Percentiles rank a stretch among this genome's conserved stretches.
phyloP scores from a whole-genome alignment of 2,329 filamentous ascomycete species.

The Venturia carpophila region DNA sequence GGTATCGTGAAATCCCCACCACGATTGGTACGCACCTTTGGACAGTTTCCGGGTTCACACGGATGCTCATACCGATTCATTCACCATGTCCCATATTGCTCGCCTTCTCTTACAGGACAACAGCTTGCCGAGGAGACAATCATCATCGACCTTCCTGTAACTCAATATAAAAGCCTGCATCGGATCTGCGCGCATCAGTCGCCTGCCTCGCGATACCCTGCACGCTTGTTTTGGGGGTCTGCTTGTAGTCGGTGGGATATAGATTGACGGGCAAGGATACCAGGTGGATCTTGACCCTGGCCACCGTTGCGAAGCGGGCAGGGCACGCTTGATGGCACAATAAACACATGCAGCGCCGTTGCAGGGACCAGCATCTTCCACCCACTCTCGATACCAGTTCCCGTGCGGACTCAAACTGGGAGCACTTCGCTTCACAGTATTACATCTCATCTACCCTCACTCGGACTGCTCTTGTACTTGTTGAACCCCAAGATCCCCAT shows the following conservation, averaged over 20 bases:
- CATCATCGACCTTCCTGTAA: constrained; percentile 5
- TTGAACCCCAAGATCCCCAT: background rate
- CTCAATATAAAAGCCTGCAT: constrained; percentile 6
- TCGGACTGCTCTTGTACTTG: background rate
- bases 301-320: constrained; percentile 15
- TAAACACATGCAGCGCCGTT: constrained; percentile 12
- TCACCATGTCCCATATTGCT: constrained; percentile 8
- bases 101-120: background rate
- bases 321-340: constrained; percentile 15
- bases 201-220: constrained; percentile 7
- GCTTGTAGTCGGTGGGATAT: constrained; percentile 13
- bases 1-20: background rate
- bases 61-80: constrained; percentile 8
- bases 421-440: background rate
- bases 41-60: background rate
- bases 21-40: background rate
- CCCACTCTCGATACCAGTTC: constrained; percentile 6
- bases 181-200: constrained; percentile 16
- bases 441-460: background rate
- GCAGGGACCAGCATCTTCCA: constrained; percentile 12
- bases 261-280: constrained; percentile 13
- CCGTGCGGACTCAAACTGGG: constrained; percentile 8
- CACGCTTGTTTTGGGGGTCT: background rate
- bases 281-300: constrained; percentile 14
- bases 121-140: constrained; percentile 6